These are phyloP conservation scores for Trichocomaceae sp. DNA, from an alignment of 2,329 filamentous ascomycete genomes.

Conservation along the genomic window DNA sequence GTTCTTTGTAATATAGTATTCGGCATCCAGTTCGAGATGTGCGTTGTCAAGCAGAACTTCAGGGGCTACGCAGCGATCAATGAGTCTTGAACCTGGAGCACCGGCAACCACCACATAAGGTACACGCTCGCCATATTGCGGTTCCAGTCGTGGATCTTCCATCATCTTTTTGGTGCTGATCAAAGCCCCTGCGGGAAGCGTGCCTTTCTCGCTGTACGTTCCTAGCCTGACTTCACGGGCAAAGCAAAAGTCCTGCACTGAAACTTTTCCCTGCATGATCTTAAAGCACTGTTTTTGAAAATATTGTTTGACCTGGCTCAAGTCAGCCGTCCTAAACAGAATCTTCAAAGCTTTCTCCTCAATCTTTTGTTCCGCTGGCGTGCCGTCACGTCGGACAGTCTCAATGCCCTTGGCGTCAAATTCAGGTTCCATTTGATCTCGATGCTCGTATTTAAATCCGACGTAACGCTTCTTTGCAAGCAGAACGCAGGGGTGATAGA, in stretches of 20 bases:
- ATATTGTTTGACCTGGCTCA: slow-evolving; percentile 81
- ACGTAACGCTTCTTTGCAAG: slow-evolving; percentile 97
- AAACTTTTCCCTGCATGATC: slow-evolving; percentile 82
- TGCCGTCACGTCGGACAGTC: slow-evolving; percentile 90
- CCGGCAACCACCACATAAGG: slow-evolving; percentile 91
- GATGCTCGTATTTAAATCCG: slow-evolving; percentile 89
- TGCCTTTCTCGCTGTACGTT: slow-evolving; percentile 74
- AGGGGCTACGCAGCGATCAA: slow-evolving; percentile 84
- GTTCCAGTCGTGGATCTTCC: slow-evolving; percentile 75
- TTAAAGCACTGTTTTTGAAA: slow-evolving; percentile 87
- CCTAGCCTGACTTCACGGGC: slow-evolving; percentile 86
- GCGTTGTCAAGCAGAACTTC: slow-evolving; percentile 72
- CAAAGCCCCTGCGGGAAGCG: slow-evolving; percentile 76
- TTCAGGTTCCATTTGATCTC: slow-evolving; percentile 67
- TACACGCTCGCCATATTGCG: slow-evolving; percentile 90
- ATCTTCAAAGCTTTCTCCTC: slow-evolving; percentile 86
- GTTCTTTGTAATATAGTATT: slow-evolving; percentile 97
- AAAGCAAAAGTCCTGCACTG: slow-evolving; percentile 93
- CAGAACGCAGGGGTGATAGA: slow-evolving; percentile 90
- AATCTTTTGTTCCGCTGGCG: slow-evolving; percentile 91
- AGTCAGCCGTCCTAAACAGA: slow-evolving; percentile 81
- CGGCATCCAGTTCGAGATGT: slow-evolving; percentile 75
- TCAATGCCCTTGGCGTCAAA: slow-evolving; percentile 99
- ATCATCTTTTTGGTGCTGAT: slow-evolving; percentile 84
- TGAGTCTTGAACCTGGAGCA: slow-evolving; percentile 73